phyloP scores from a whole-genome alignment of 805 yeast genomes.

The Starmerella potacharoeniae region DNA sequence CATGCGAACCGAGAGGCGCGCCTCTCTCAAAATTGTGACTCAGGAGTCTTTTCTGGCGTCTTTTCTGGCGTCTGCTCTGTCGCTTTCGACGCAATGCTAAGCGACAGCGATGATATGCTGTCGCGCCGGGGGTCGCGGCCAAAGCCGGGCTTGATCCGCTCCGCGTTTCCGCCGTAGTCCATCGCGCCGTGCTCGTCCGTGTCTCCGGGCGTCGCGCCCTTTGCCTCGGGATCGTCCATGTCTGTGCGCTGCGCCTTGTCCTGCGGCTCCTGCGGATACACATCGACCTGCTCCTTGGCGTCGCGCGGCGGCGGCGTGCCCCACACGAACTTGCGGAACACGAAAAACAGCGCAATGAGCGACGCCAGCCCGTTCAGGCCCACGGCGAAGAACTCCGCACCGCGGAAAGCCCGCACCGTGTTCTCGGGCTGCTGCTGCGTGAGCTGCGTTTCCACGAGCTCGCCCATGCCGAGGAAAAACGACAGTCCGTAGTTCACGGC shows the following conservation, averaged over 20 bases:
- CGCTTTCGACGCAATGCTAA: not conserved
- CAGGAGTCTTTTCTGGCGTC: not conserved
- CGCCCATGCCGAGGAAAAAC: constrained; percentile 54
- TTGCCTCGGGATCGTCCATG: not conserved
- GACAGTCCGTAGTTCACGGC: constrained; percentile 62
- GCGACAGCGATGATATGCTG: not conserved
- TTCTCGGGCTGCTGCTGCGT: not conserved
- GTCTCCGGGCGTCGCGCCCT: not conserved
- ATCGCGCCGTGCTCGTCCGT: not conserved
- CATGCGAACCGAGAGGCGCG: too few relatives aligned
- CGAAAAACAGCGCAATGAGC: not conserved
- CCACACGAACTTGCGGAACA: not conserved
- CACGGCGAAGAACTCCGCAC: constrained; percentile 9
- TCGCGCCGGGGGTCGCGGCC: not conserved
- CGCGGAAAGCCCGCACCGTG: not conserved
- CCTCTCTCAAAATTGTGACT: not conserved
- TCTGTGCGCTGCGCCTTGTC: not conserved
- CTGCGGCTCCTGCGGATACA: not conserved
- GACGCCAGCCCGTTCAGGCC: constrained; percentile 6
- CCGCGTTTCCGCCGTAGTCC: not conserved
- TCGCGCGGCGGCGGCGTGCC: not conserved
- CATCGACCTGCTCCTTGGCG: not conserved
- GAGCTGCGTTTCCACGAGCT: constrained; percentile 22
- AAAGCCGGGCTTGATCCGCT: not conserved
- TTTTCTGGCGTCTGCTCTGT: too few relatives aligned